Base-by-base conservation (phyloP, 805 yeast species). In the Suhomyces faveliae region DNA sequence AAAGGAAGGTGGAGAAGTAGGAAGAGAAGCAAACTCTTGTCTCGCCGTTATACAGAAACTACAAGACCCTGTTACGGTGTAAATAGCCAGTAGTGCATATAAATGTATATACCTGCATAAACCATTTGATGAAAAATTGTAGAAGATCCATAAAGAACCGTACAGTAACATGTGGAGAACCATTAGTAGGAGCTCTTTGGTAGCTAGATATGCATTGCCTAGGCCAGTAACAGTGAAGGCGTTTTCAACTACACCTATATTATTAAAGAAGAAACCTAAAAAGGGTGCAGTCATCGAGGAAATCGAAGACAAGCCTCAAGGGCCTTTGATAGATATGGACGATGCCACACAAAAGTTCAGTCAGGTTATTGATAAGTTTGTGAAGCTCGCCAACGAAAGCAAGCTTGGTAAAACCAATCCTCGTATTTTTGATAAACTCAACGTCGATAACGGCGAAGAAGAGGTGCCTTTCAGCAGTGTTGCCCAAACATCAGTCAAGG, bases 1-100 rank as follows among this genome's bases (percentile, higher is more conserved):
- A 8, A 81, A 80, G 56, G 94, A 87, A 53, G 95, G 89, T 10
- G 91, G 91, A 1, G 88, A 83, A 42, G 68, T 77, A 15, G 90
- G 90, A 2, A 76, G 82, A 51, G 76, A 70, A 49, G 73, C 74
- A 19, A 62, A 63, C 41, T 54, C 57, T 11, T 61, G 71, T 53
- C 29, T 63, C 35, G 55, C 30, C 20, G 17, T 55, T 12, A 22
- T 52, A 47, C 51, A 51, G 23, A 41, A 41, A 29, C 43, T 53
- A 30, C 35, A 42, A 15, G 12, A 33, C 19, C 37, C 37, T 9
- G 21, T 15, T 4, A 17, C n/a, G 21, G 37, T 33, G 4, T 33
- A 17, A 33, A 15, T 33, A 2, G 7, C 21, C 13, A 13, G n/a
- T 15, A 10, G 12, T 33, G 37, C 21, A 33, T 11, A 33, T 17